Evolutionary conservation across 1,284 basidiomycete genomes (phyloP), one percentile per base, ranked within the genome.

Genomic region (Laetiporus sulphureus): DNA sequence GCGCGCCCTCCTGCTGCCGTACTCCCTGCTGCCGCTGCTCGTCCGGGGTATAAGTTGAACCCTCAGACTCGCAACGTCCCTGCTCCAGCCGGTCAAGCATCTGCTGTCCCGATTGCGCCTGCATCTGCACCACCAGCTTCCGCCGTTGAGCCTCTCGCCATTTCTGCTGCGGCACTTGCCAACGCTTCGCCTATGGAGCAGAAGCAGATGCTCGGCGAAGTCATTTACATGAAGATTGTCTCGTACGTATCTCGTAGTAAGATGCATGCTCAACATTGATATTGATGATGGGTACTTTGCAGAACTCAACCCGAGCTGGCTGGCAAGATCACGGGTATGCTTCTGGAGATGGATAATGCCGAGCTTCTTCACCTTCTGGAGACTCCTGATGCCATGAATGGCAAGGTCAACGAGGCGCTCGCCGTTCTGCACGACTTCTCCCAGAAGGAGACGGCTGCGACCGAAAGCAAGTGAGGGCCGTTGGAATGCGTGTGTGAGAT

Each of bases 271-370:
- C n/a, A n/a, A n/a, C n/a, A n/a, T n/a, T n/a, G n/a, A n/a, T n/a
- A n/a, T n/a, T n/a, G n/a, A n/a, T n/a, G n/a, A n/a, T n/a, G 10
- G 27, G 31, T 31, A 13, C 18, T 47, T 46, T 42, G 4, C 54
- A 87, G 82, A 16, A 53, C 75, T 34, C 77, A 88, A 49, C 89
- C 91, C 44, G 91, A 94, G 31, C 73, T 95, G 57, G 91, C 94
- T 47, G 93, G 93, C 51, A 96, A 97, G 77, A 96, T 97, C 64
- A 97, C 93, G 43, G 93, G 90, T 46, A 95, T 96, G 92, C 72
- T 96, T 55, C 79, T 95, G 52, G 93, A 97, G 78, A 96, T 97
- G 91, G 92, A 96, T 66, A 94, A 94, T 68, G 62, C 74, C 41
- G 93, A 96, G 67, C 74, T 97, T 35, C 69, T 96, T 27, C 82